A percentile compares a stretch with the other conserved stretches of the same genome.
phyloP scores from a whole-genome alignment of 108 stramenopile genomes.

The Pseudonitzschia multistriata region DNA sequence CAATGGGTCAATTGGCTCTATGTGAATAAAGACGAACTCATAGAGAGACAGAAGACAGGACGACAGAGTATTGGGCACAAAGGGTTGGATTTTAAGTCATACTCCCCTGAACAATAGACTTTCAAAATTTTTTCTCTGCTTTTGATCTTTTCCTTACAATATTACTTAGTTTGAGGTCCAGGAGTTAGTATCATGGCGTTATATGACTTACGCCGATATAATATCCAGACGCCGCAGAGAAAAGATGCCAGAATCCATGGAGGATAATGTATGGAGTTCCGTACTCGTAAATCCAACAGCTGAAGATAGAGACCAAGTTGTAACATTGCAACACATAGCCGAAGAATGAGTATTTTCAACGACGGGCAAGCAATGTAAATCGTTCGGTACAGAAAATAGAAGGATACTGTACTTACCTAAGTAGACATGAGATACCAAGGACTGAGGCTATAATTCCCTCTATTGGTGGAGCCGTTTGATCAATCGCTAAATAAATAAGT shows the following conservation, averaged over 20 bases:
- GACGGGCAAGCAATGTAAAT: background rate
- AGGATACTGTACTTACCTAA: background rate
- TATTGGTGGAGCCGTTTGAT: conserved; percentile 33
- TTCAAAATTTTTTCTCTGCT: background rate
- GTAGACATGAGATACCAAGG: conserved; percentile 46
- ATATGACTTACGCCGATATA: conserved; percentile 43
- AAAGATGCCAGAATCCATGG: conserved; percentile 82
- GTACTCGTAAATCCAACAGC: conserved; percentile 78
- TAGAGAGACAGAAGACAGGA: conserved; percentile 71
- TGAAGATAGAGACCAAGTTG: background rate
- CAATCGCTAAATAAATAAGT: conserved; percentile 16
- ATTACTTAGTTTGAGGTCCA: too few relatives aligned
- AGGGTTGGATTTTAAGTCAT: conserved; percentile 77
- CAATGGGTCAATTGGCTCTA: conserved; percentile 63
- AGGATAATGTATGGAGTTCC: conserved; percentile 57
- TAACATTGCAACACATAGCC: too few relatives aligned
- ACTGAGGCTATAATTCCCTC: conserved; percentile 43
- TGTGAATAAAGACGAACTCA: conserved; percentile 69
- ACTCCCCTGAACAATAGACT: conserved; percentile 57
- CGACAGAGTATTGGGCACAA: conserved; percentile 75
- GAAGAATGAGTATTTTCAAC: background rate
- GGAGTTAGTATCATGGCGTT: background rate
- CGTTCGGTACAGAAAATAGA: too few relatives aligned
- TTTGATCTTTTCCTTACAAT: background rate
- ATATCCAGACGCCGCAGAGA: conserved; percentile 69